These are phyloP conservation scores for Mycena leptocephala DNA, from an alignment of 768 basidiomycete species.

Conservation along the genomic window DNA sequence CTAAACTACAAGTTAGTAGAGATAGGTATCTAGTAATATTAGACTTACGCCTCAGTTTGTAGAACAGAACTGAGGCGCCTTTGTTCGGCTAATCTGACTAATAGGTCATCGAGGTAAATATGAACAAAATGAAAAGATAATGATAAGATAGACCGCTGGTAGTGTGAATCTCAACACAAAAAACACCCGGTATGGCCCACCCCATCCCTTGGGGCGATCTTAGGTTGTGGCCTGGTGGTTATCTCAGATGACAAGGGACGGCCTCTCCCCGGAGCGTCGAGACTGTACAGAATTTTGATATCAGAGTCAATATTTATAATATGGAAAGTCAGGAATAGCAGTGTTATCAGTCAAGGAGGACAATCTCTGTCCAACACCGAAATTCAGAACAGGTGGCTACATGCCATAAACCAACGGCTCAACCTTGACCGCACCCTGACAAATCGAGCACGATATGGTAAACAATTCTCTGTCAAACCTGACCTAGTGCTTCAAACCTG, in stretches of 20 bases:
- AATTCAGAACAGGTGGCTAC: constrained; percentile 36
- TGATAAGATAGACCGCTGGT: no score
- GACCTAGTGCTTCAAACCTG: constrained; percentile 40
- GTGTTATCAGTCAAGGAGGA: constrained; percentile 37
- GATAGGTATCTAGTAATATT: no score
- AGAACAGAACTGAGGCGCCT: no score
- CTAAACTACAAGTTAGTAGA: no score
- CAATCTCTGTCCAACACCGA: background rate
- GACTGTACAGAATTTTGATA: constrained; percentile 42
- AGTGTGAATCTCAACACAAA: no score
- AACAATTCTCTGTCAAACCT: constrained; percentile 15
- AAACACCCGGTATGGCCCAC: background rate
- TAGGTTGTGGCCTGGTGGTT: constrained; percentile 18
- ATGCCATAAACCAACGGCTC: constrained; percentile 34
- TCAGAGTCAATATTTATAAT: constrained; percentile 46
- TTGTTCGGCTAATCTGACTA: no score
- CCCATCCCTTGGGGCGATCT: constrained; percentile 29
- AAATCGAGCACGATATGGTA: constrained; percentile 25
- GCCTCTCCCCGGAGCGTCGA: background rate
- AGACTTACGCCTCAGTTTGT: no score
- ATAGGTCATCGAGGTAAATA: no score
- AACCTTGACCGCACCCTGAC: constrained; percentile 34
- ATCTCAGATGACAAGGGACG: background rate
- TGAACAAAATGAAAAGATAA: no score
- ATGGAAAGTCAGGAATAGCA: constrained; percentile 45